A percentile compares a stretch with the other conserved stretches of the same genome.
These are phyloP conservation scores for Collybiopsis luxurians DNA, from an alignment of 768 basidiomycete genomes.

Conservation along the genomic window DNA sequence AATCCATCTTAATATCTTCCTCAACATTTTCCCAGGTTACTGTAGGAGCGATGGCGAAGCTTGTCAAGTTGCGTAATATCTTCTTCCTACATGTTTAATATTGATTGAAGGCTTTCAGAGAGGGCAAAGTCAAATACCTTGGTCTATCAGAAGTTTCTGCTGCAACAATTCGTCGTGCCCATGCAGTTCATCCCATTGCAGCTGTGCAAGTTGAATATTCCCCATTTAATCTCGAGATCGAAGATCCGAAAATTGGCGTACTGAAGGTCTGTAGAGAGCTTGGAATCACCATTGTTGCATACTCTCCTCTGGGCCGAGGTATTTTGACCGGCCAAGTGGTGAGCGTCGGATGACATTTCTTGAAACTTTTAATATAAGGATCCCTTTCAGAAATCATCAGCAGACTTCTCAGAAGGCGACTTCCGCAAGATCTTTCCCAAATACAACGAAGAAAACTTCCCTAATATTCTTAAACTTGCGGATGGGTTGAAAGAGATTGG, in stretches of 20 bases:
- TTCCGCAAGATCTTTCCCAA: slow-evolving; percentile 32
- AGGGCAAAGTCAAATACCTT: slow-evolving; percentile 46
- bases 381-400: neutral
- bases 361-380: neutral
- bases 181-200: slow-evolving; percentile 47
- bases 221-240: slow-evolving; percentile 46
- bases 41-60: slow-evolving; percentile 47
- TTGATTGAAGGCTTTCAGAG: slow-evolving; percentile 12
- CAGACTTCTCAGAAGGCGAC: slow-evolving; percentile 30
- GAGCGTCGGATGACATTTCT: slow-evolving; percentile 14
- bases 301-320: slow-evolving; percentile 52
- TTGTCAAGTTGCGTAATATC: slow-evolving; percentile 41
- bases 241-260: slow-evolving; percentile 38
- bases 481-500: slow-evolving; percentile 32
- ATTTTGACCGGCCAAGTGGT: slow-evolving; percentile 47
- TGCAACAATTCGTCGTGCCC: slow-evolving; percentile 45
- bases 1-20: neutral
- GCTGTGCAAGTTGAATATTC: slow-evolving; percentile 53
- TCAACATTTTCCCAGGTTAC: slow-evolving; percentile 25
- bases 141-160: slow-evolving; percentile 53
- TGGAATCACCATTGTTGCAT: slow-evolving; percentile 47
- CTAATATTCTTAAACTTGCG: slow-evolving; percentile 36
- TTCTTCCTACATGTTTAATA: neutral
- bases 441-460: slow-evolving; percentile 42
- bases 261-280: slow-evolving; percentile 45